Conservation (phyloP, 805 yeast genomes). For the Metschnikowia shivogae region DNA sequence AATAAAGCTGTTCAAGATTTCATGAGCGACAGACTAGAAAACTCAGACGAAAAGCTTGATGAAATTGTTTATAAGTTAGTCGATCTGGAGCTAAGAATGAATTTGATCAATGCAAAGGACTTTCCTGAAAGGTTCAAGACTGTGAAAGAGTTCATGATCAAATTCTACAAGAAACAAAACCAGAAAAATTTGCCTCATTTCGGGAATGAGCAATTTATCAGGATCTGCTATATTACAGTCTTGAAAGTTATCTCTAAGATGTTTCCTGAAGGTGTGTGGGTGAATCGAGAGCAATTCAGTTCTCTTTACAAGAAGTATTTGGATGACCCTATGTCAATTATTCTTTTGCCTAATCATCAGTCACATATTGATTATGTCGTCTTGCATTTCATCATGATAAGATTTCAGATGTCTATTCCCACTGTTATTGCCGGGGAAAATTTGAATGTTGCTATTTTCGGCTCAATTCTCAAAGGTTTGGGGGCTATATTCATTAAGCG, state of each 20-base stretch:
- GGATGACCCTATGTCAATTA: constrained; percentile 40
- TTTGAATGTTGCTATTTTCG: constrained; percentile 54
- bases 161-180: constrained; percentile 34
- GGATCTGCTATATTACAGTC: constrained; percentile 36
- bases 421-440: constrained; percentile 65
- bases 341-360: constrained; percentile 58
- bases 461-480: constrained; percentile 42
- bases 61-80: constrained; percentile 32
- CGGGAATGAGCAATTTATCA: constrained; percentile 23
- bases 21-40: constrained; percentile 31
- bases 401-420: constrained; percentile 53
- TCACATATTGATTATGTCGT: constrained; percentile 61
- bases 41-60: constrained; percentile 32
- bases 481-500: constrained; percentile 61
- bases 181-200: constrained; percentile 35
- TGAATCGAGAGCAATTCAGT: constrained; percentile 28
- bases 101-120: constrained; percentile 32
- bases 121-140: constrained; percentile 29
- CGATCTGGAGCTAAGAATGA: constrained; percentile 35
- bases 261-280: constrained; percentile 44
- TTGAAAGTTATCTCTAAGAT: constrained; percentile 30
- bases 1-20: constrained; percentile 23
- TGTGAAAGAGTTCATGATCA: constrained; percentile 37
- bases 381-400: constrained; percentile 48
- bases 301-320: constrained; percentile 29